Conservation (phyloP, 768 basidiomycete species). For the Suillus discolor region DNA sequence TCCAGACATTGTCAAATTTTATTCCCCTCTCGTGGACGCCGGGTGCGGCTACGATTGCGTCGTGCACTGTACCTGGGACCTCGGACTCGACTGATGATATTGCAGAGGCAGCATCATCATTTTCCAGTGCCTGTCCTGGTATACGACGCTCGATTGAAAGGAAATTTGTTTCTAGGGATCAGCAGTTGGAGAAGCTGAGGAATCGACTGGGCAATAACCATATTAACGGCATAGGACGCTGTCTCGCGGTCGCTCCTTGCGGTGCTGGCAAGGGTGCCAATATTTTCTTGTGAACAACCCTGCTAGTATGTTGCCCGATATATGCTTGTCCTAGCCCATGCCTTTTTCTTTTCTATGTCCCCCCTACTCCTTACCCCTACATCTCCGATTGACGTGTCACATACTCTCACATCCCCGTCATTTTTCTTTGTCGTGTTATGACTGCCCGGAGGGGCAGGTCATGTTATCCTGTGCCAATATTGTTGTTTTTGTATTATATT, state of each 20-base stretch:
- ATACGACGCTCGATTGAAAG: slow-evolving; percentile 22
- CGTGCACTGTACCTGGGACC: slow-evolving; percentile 24
- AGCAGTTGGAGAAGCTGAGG: slow-evolving; percentile 66
- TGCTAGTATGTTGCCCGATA: slow-evolving; percentile 8
- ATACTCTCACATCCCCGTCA: slow-evolving; percentile 20
- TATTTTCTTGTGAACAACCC: slow-evolving; percentile 30
- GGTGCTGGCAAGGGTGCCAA: slow-evolving; percentile 27
- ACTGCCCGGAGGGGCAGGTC: slow-evolving; percentile 17
- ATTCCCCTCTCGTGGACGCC: slow-evolving; percentile 58
- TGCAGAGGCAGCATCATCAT: slow-evolving; percentile 15
- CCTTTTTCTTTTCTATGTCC: slow-evolving; percentile 10
- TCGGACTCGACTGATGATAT: slow-evolving; percentile 15
- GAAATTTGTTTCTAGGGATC: slow-evolving; percentile 61
- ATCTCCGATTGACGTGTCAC: slow-evolving; percentile 17
- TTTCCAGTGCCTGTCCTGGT: slow-evolving; percentile 13
- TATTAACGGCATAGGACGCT: slow-evolving; percentile 17
- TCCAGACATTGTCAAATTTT: slow-evolving; percentile 62
- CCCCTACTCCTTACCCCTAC: background rate
- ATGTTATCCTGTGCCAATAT: slow-evolving; percentile 26
- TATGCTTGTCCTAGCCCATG: slow-evolving; percentile 25
- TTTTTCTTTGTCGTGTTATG: slow-evolving; percentile 9
- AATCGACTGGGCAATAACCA: slow-evolving; percentile 50
- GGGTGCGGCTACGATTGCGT: slow-evolving; percentile 35
- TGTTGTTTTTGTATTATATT: slow-evolving; percentile 35
- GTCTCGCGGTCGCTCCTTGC: slow-evolving; percentile 30